These are phyloP conservation scores for Physcomitrellopsis africana DNA, from an alignment of 225 moss, liverwort and hornwort species.

Conservation along the genomic window DNA sequence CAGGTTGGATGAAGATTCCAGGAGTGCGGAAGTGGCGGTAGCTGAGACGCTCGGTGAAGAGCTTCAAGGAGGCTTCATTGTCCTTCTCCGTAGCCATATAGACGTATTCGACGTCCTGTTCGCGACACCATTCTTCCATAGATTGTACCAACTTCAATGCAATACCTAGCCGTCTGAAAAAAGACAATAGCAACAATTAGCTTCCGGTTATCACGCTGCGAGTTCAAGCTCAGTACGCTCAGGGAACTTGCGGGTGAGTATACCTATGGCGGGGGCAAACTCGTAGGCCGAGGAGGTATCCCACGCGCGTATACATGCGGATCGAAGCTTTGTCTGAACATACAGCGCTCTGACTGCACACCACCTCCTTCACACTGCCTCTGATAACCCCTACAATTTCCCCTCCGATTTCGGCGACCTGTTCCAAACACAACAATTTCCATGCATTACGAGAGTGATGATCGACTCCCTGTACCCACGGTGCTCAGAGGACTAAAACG, in stretches of 20 bases:
- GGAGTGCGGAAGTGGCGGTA: slow-evolving; percentile 76
- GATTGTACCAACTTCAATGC: slow-evolving; percentile 63
- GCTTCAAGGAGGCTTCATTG: slow-evolving; percentile 73
- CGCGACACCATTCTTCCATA: slow-evolving; percentile 96
- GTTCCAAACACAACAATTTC: slow-evolving; percentile 10
- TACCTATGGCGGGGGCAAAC: slow-evolving; percentile 85
- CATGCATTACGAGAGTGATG: neutral
- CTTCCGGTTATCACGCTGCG: neutral
- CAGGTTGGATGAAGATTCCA: slow-evolving; percentile 81
- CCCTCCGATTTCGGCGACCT: slow-evolving; percentile 80
- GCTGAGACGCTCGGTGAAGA: slow-evolving; percentile 73
- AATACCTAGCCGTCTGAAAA: slow-evolving; percentile 81
- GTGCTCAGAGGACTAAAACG: no score
- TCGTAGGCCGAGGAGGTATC: slow-evolving; percentile 87
- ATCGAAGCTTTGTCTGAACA: slow-evolving; percentile 27
- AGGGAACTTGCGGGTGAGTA: neutral
- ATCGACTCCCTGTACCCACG: no score
- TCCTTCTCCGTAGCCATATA: slow-evolving; percentile 88
- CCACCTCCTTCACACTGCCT: slow-evolving; percentile 87
- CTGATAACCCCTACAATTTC: slow-evolving; percentile 82
- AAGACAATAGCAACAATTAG: neutral
- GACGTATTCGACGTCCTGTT: slow-evolving; percentile 73
- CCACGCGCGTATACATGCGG: slow-evolving; percentile 62
- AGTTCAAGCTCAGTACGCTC: no score
- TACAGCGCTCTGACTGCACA: slow-evolving; percentile 37